phyloP scores from a whole-genome alignment of 495 filamentous ascomycete genomes.

The Baudoinia panamericana region DNA sequence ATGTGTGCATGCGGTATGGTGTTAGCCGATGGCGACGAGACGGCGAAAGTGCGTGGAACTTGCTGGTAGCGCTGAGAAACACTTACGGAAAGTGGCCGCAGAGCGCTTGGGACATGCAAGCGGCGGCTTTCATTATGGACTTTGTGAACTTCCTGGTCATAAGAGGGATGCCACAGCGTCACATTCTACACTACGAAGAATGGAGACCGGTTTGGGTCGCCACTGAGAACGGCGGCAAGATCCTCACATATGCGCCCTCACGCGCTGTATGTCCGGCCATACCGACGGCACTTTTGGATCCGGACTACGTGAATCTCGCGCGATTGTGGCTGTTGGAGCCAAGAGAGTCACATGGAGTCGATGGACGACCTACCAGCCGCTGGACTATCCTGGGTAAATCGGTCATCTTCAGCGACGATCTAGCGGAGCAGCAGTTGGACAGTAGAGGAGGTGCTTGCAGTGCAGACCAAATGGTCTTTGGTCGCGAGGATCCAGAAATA shows the following conservation, averaged over 20 bases:
- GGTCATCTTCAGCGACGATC: slow-evolving; percentile 15
- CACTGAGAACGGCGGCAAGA: slow-evolving; percentile 5
- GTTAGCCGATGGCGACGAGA: slow-evolving; percentile 18
- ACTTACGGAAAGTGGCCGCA: slow-evolving; percentile 14
- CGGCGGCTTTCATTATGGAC: slow-evolving; percentile 15
- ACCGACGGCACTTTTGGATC: slow-evolving; percentile 12
- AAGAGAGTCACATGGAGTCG: slow-evolving; percentile 6
- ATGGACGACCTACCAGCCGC: background rate
- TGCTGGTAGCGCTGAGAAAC: slow-evolving; percentile 16
- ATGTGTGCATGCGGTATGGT: slow-evolving; percentile 18
- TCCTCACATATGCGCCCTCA: slow-evolving; percentile 15
- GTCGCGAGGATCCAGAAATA: slow-evolving; percentile 13
- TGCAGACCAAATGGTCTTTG: slow-evolving; percentile 14
- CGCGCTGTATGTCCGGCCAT: slow-evolving; percentile 7
- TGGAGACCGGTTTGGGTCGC: slow-evolving; percentile 17
- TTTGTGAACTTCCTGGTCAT: slow-evolving; percentile 20
- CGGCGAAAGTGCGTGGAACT: slow-evolving; percentile 5
- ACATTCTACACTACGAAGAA: slow-evolving; percentile 4
- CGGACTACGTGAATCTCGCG: slow-evolving; percentile 16
- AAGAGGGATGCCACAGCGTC: slow-evolving; percentile 15
- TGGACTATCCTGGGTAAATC: slow-evolving; percentile 19
- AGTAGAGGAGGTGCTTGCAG: background rate
- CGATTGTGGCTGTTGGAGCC: slow-evolving; percentile 20
- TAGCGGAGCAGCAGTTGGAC: slow-evolving; percentile 3
- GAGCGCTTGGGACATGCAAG: slow-evolving; percentile 8